Evolutionary conservation across 441 rosid genomes (phyloP).

Genomic region (Isatis lusitanica): DNA sequence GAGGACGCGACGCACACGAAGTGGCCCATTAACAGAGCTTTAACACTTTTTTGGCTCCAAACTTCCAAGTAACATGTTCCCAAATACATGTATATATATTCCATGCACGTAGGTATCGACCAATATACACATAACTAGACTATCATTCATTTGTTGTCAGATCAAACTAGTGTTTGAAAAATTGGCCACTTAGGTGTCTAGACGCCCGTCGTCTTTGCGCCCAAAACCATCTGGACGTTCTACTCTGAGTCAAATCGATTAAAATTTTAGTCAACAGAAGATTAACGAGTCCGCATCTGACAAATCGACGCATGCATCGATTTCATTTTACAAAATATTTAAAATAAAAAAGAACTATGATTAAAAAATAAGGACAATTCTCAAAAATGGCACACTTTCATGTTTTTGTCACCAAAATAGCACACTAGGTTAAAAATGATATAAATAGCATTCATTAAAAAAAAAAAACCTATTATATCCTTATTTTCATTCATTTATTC

Average conservation of each 20-base stretch:
- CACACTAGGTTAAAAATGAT: no score
- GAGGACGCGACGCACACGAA: background rate
- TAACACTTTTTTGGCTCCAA: background rate
- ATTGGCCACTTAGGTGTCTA: background rate
- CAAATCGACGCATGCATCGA: background rate
- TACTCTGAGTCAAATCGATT: no score
- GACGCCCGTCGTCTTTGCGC: background rate
- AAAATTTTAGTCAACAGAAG: no score
- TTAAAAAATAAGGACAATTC: no score
- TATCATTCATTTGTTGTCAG: background rate
- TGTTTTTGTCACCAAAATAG: no score
- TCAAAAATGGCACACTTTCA: no score
- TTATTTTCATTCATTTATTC: no score
- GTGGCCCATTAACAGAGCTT: background rate
- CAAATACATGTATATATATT: background rate
- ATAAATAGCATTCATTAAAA: no score
- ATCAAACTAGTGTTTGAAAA: background rate
- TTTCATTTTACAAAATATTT: background rate
- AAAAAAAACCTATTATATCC: no score
- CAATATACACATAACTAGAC: background rate
- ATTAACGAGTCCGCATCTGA: background rate
- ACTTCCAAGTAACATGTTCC: background rate
- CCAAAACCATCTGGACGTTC: background rate
- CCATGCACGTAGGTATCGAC: background rate
- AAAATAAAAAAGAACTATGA: background rate